Base-by-base conservation (phyloP, 164 flowering plant genomes). In the Umbilicus rupestris region DNA sequence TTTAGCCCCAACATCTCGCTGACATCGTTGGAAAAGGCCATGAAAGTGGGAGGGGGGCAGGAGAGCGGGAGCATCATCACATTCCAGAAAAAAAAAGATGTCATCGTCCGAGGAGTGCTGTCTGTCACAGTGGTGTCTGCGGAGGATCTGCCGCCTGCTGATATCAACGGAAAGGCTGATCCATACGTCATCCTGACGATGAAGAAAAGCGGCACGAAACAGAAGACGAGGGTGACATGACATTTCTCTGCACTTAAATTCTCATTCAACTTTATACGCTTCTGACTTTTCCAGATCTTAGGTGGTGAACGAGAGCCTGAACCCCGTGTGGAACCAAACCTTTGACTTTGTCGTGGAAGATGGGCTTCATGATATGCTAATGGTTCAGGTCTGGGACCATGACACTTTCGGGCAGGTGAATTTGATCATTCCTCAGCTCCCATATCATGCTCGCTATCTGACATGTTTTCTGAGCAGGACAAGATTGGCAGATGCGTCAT, bases 281-380 rank as follows among this genome's bases (percentile, higher is more conserved):
- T n/a, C n/a, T n/a, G n/a, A n/a, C n/a, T n/a, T n/a, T n/a, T n/a
- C n/a, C n/a, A n/a, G 57, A 29, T 75, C 58, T 45, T 84, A 94
- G 99, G 99, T 95, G 64, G 87, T 90, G 72, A 82, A 79, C 68
- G 84, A 89, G 22, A 76, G 76, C 69, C 70, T 92, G 49, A 85
- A 92, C 79, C 99, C 99, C 4, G 84, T 83, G 33, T 95, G 99
- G 99, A 89, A 95, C 71, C 99, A 95, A 75, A 91, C 99, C 8
- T 95, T 95, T 78, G 99, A 95, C 77, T 88, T 95, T 71, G 92
- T 95, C 39, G 96, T 92, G 69, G 99, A 95, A 77, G 97, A 95
- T 82, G 99, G 87, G 26, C 70, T 87, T 22, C 97, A 87, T 72
- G 99, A 95, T 39, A 86, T 95, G 94, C 74, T 95, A 45, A 81